Percentiles rank a stretch among this genome's conserved stretches.
Conservation (phyloP, 768 basidiomycete species). For the Mycena crocata region DNA sequence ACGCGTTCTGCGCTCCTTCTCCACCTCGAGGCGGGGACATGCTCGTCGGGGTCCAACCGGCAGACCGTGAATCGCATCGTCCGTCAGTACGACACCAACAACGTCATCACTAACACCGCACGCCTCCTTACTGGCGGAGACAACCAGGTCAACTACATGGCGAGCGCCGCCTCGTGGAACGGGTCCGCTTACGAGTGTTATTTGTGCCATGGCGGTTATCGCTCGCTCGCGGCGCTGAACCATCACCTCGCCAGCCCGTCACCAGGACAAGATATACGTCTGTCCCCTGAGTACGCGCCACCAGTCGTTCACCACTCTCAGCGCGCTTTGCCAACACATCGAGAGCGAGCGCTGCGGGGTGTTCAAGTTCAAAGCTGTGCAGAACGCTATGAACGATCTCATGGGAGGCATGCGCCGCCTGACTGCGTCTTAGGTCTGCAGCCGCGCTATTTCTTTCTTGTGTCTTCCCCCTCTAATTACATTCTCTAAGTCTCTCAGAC, state of each 20-base stretch:
- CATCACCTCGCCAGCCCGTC: slow-evolving; percentile 75
- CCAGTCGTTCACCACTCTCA: slow-evolving; percentile 60
- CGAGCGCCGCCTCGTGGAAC: slow-evolving; percentile 56
- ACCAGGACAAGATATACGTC: slow-evolving; percentile 62
- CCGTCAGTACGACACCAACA: slow-evolving; percentile 54
- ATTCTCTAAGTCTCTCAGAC: too few relatives aligned
- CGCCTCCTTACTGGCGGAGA: slow-evolving; percentile 57
- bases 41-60: slow-evolving; percentile 60
- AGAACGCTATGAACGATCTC: slow-evolving; percentile 51
- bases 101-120: slow-evolving; percentile 66
- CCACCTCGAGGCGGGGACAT: slow-evolving; percentile 73
- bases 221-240: slow-evolving; percentile 60
- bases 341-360: slow-evolving; percentile 63
- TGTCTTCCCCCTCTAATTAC: too few relatives aligned
- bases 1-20: slow-evolving; percentile 65
- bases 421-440: slow-evolving; percentile 18
- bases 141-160: slow-evolving; percentile 40
- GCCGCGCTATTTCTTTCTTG: too few relatives aligned
- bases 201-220: slow-evolving; percentile 62
- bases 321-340: slow-evolving; percentile 72
- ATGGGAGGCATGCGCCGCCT: slow-evolving; percentile 39
- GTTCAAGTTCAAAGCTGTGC: slow-evolving; percentile 55
- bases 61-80: slow-evolving; percentile 56
- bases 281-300: slow-evolving; percentile 64
- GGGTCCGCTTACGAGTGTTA: slow-evolving; percentile 69